phyloP scores from a whole-genome alignment of 78 protist species.

The Dictyostelium citrinum region DNA sequence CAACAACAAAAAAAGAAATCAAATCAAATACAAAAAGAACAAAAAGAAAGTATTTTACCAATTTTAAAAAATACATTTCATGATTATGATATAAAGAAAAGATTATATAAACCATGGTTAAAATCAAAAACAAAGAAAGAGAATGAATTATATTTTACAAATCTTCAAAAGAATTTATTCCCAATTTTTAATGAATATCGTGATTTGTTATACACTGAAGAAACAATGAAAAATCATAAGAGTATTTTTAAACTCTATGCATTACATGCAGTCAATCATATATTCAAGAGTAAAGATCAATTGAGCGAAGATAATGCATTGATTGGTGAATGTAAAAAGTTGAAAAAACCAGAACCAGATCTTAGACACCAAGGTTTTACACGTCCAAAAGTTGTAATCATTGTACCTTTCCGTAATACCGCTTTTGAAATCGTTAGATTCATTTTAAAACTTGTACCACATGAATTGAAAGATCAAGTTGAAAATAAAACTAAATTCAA shows the following conservation, averaged over 20 bases:
- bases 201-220: conserved; percentile 50
- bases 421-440: conserved; percentile 63
- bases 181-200: conserved; percentile 65
- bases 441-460: conserved; percentile 66
- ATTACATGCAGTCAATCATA: conserved; percentile 74
- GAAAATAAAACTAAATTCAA: conserved; percentile 29
- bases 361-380: conserved; percentile 79
- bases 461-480: not conserved
- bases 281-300: conserved; percentile 65
- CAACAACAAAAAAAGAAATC: not conserved
- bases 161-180: conserved; percentile 29
- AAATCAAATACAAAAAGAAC: not conserved
- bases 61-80: conserved; percentile 14
- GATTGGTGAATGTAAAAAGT: not conserved
- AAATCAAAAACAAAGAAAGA: conserved; percentile 41
- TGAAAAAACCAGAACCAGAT: conserved; percentile 15
- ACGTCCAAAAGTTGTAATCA: conserved; percentile 60
- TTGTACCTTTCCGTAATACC: conserved; percentile 65
- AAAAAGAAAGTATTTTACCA: conserved; percentile 14
- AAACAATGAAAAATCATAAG: conserved; percentile 46
- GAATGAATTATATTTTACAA: conserved; percentile 60
- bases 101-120: conserved; percentile 70
- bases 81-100: conserved; percentile 45
- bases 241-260: conserved; percentile 40
- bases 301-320: conserved; percentile 24